phyloP scores from a whole-genome alignment of 176 grass and related monocot species.

The Pontederia paniculata region DNA sequence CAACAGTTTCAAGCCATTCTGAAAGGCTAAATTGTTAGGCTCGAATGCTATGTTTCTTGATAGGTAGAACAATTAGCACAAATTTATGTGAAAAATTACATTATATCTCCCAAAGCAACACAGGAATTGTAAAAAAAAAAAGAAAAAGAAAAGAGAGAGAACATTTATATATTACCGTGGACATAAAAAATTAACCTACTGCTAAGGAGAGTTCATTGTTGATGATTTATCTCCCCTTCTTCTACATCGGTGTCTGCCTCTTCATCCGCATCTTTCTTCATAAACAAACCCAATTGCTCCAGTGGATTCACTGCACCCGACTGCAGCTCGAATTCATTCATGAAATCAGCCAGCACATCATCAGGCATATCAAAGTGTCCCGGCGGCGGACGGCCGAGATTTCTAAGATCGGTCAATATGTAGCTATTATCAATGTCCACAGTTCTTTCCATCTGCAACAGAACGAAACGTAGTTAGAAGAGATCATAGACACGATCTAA shows the following conservation, averaged over 20 bases:
- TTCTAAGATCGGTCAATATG: slow-evolving; percentile 49
- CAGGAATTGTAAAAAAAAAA: too few relatives aligned
- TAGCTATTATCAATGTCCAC: slow-evolving; percentile 79
- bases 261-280: slow-evolving; percentile 53
- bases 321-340: slow-evolving; percentile 30
- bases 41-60: too few relatives aligned
- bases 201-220: neutral
- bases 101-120: too few relatives aligned
- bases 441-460: slow-evolving; percentile 70
- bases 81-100: too few relatives aligned
- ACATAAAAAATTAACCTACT: too few relatives aligned
- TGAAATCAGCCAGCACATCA: slow-evolving; percentile 30
- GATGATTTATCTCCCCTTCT: slow-evolving; percentile 41
- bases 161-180: too few relatives aligned
- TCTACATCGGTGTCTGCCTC: slow-evolving; percentile 38
- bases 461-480: slow-evolving; percentile 1
- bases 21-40: too few relatives aligned
- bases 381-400: slow-evolving; percentile 21
- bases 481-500: slow-evolving; percentile 12
- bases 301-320: slow-evolving; percentile 38
- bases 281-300: slow-evolving; percentile 62
- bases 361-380: slow-evolving; percentile 21
- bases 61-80: too few relatives aligned
- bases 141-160: too few relatives aligned
- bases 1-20: too few relatives aligned